Conservation (phyloP, 1,284 basidiomycete species). For the Golubevia pallescens region DNA sequence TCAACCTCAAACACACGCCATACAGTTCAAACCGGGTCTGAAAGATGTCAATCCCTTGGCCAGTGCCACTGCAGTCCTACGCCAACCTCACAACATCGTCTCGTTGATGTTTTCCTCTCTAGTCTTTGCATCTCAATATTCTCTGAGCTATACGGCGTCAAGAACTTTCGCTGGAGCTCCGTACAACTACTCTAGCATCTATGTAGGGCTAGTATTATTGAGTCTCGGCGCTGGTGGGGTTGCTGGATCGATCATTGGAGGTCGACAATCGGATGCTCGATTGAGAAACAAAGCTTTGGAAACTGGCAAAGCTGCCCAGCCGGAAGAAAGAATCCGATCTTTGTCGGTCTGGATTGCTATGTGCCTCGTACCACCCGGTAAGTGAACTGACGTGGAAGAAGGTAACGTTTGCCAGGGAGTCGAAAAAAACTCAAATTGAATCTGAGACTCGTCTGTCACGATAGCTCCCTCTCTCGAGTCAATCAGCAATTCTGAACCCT, state of each 20-base stretch:
- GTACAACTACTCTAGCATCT: slow-evolving; percentile 14
- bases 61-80: slow-evolving; percentile 9
- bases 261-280: slow-evolving; percentile 10
- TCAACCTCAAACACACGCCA: background rate
- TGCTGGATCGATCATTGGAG: slow-evolving; percentile 16
- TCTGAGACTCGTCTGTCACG: no score
- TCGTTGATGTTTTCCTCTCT: slow-evolving; percentile 6
- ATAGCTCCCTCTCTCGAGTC: no score
- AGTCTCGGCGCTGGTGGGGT: slow-evolving; percentile 19
- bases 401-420: no score
- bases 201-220: slow-evolving; percentile 21
- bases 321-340: no score
- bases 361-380: no score
- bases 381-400: no score
- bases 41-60: slow-evolving; percentile 17
- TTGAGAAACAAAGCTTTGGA: background rate
- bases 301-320: no score
- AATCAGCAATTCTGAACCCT: background rate
- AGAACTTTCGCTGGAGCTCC: slow-evolving; percentile 15
- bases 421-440: no score
- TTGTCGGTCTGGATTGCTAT: no score
- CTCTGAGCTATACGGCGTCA: slow-evolving; percentile 14
- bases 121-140: slow-evolving; percentile 17
- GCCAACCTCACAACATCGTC: slow-evolving; percentile 22
- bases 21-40: slow-evolving; percentile 15